Percentiles rank a stretch among this genome's conserved stretches.
These are phyloP conservation scores for Postia placenta DNA, from an alignment of 768 basidiomycete species.

Conservation along the genomic window DNA sequence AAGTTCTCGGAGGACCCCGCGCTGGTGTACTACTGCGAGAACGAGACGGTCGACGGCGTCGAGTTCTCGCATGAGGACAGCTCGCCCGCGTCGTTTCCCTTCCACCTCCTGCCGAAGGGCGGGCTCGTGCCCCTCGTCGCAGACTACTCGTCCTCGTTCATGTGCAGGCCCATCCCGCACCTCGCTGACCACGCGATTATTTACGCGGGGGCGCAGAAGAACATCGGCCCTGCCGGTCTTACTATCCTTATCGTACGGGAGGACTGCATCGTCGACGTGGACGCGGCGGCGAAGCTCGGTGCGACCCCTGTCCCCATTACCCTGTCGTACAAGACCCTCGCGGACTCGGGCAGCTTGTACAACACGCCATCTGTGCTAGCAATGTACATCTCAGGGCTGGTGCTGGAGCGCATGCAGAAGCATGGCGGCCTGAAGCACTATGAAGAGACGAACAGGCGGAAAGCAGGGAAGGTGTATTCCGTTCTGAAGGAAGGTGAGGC, in stretches of 20 bases:
- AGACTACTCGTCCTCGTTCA: slow-evolving; percentile 96
- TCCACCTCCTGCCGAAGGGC: slow-evolving; percentile 53
- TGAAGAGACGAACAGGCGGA: slow-evolving; percentile 59
- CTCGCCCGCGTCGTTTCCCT: slow-evolving; percentile 71
- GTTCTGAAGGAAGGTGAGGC: slow-evolving; percentile 65
- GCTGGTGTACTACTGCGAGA: slow-evolving; percentile 97
- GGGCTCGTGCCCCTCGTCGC: slow-evolving; percentile 75
- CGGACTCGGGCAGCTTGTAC: slow-evolving; percentile 70
- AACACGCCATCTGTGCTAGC: slow-evolving; percentile 93
- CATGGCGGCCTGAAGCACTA: slow-evolving; percentile 64
- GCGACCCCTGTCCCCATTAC: slow-evolving; percentile 71
- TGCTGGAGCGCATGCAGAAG: slow-evolving; percentile 62
- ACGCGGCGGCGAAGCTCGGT: slow-evolving; percentile 68
- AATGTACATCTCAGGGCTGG: slow-evolving; percentile 86
- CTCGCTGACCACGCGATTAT: slow-evolving; percentile 90
- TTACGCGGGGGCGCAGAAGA: slow-evolving; percentile 97
- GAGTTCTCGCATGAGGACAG: slow-evolving; percentile 65
- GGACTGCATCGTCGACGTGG: slow-evolving; percentile 88
- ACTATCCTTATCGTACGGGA: slow-evolving; percentile 93
- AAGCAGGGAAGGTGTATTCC: slow-evolving; percentile 72
- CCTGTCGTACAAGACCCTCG: slow-evolving; percentile 78
- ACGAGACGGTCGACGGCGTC: slow-evolving; percentile 96
- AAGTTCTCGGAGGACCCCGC: slow-evolving; percentile 76
- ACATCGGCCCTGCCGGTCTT: slow-evolving; percentile 90
- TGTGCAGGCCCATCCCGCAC: slow-evolving; percentile 87